phyloP scores from a whole-genome alignment of 176 grass and related monocot species.

The Carex cristatella region DNA sequence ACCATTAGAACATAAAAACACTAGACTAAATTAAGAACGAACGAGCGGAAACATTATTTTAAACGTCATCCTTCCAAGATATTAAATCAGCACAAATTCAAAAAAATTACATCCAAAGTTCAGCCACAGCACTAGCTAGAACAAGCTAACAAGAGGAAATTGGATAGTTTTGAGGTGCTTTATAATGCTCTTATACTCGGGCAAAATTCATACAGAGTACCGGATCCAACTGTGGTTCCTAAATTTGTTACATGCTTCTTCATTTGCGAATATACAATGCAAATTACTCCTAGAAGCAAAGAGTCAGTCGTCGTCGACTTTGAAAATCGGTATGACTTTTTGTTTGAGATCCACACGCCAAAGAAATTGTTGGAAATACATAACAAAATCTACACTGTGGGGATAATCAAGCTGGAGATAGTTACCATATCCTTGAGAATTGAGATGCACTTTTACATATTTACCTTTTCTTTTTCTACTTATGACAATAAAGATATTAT shows the following conservation, averaged over 20 bases:
- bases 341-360: neutral
- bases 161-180: no score
- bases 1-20: neutral
- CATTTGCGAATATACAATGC: neutral
- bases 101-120: no score
- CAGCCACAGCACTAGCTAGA: neutral
- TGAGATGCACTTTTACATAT: no score
- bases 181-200: neutral
- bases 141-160: neutral
- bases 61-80: no score
- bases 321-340: neutral
- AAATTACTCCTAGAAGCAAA: neutral
- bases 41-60: no score
- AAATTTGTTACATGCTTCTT: neutral
- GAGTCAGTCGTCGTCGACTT: no score
- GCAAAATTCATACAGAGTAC: neutral
- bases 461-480: no score
- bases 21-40: neutral
- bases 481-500: no score
- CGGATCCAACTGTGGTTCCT: no score
- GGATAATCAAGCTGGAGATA: no score
- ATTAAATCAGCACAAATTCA: neutral
- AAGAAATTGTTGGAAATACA: neutral
- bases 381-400: no score
- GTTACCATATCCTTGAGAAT: no score